These are phyloP conservation scores for Fusarium sacchari DNA, from an alignment of 2,329 filamentous ascomycete species.

Conservation along the genomic window DNA sequence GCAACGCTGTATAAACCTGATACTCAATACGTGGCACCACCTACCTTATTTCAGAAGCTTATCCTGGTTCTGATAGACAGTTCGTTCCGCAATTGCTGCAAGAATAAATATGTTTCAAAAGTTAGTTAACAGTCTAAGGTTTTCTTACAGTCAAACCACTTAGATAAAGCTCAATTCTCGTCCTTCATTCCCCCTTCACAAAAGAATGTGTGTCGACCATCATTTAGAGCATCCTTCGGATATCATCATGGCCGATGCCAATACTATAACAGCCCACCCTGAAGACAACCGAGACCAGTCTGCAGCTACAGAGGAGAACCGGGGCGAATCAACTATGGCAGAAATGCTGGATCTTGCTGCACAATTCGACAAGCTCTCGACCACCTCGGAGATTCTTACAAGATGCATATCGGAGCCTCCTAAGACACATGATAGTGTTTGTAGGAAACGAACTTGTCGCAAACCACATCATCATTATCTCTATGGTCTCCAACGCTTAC, in stretches of 20 bases:
- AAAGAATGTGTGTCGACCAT: not conserved
- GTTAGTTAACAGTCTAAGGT: not conserved
- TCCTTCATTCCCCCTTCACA: not conserved
- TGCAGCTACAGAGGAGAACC: not conserved
- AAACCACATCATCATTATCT: not conserved
- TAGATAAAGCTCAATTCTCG: not conserved
- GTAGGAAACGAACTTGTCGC: not conserved
- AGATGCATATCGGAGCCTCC: accelerated
- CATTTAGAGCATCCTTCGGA: too few species aligned
- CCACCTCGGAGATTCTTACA: not conserved
- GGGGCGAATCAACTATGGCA: accelerated
- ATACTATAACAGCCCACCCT: not conserved
- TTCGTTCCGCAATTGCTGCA: accelerated
- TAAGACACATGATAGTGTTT: accelerated
- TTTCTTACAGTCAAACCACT: not conserved
- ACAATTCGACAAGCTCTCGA: not conserved
- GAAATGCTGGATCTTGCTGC: not conserved
- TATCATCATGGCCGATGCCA: not conserved
- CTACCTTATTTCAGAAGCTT: not conserved
- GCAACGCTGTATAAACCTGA: not conserved
- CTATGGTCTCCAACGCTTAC: not conserved
- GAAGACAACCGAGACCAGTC: not conserved
- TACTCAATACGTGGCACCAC: too few species aligned
- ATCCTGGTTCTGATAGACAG: not conserved
- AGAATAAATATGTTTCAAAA: not conserved